phyloP scores from a whole-genome alignment of 352 stramenopile genomes.

The Phytophthora kernoviae region DNA sequence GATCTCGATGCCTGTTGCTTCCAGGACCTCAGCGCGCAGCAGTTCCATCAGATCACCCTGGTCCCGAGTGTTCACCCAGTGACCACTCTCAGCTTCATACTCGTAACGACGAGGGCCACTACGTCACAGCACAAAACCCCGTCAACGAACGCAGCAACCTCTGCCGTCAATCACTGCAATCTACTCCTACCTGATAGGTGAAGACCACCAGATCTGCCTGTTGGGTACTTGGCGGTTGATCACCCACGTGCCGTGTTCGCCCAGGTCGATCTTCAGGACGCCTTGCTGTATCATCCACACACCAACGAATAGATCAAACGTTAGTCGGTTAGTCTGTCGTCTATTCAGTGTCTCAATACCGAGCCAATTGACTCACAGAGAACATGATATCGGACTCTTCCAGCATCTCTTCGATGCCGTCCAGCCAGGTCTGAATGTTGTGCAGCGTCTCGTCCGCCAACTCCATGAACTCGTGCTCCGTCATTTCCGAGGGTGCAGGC shows the following conservation, averaged over 20 bases:
- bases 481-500: conserved; percentile 28
- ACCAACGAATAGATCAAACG: not conserved
- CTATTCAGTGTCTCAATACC: not conserved
- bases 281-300: conserved; percentile 80
- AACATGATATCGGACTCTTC: conserved; percentile 84
- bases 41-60: conserved; percentile 73
- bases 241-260: conserved; percentile 95
- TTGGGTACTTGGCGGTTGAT: conserved; percentile 99
- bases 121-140: not conserved
- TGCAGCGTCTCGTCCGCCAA: conserved; percentile 76
- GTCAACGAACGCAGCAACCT: not conserved
- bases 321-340: not conserved
- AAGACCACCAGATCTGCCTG: conserved; percentile 97
- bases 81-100: conserved; percentile 65
- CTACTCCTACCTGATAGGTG: conserved; percentile 85
- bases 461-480: conserved; percentile 84
- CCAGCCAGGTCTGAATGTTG: conserved; percentile 77
- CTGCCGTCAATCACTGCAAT: not conserved
- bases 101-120: conserved; percentile 92
- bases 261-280: conserved; percentile 95
- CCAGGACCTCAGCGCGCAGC: conserved; percentile 77
- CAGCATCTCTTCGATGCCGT: conserved; percentile 87
- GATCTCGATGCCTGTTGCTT: conserved; percentile 83
- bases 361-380: conserved; percentile 44
- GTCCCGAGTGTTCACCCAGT: conserved; percentile 88